Base-by-base conservation (phyloP, 768 basidiomycete genomes). In the Tricholoma hemisulphureum region DNA sequence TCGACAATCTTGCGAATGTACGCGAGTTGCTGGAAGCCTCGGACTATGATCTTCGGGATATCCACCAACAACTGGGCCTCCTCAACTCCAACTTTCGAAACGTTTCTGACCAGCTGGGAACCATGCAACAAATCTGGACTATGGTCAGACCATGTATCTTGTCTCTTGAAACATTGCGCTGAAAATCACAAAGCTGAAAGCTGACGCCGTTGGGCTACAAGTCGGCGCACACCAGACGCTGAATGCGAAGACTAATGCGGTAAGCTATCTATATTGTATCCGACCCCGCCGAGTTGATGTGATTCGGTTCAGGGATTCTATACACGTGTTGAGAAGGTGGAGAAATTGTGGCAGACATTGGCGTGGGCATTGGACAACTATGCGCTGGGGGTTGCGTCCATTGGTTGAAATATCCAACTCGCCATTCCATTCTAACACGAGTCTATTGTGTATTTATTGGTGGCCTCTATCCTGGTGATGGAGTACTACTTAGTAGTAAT, bases 301-400 rank as follows among this genome's bases (percentile, higher is more conserved):
- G n/a, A 20, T 20, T 28, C 10, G 23, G 6, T 1, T 46, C 7
- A 18, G 49, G 55, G 41, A 28, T 10, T 56, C 49, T 14, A 34
- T 14, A 20, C 43, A 28, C 55, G 55, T 20, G 21, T 46, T 21
- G 20, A 31, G n/a, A 56, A 46, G 18, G 46, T 56, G 20, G 28
- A 56, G 34, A 46, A 49, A 26, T 21, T 56, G 11, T 56, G 55
- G 55, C 11, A 35, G 18, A 56, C 48, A 13, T 14, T 56, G n/a
- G 55, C 55, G 5, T 49, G 45, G 43, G 43, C 55, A 16, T 35
- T 56, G 18, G 55, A 56, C 23, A 56, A 56, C 7, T 56, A 56
- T 18, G 55, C 55, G 6, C 20, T 56, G 9, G 28, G 45, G 5
- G 28, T 56, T 7, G 32, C 51, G 16, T 24, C 35, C 9, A 53